A percentile compares a stretch with the other conserved stretches of the same genome.
phyloP scores from a whole-genome alignment of 768 basidiomycete species.

The Amanita pseudoporphyria region DNA sequence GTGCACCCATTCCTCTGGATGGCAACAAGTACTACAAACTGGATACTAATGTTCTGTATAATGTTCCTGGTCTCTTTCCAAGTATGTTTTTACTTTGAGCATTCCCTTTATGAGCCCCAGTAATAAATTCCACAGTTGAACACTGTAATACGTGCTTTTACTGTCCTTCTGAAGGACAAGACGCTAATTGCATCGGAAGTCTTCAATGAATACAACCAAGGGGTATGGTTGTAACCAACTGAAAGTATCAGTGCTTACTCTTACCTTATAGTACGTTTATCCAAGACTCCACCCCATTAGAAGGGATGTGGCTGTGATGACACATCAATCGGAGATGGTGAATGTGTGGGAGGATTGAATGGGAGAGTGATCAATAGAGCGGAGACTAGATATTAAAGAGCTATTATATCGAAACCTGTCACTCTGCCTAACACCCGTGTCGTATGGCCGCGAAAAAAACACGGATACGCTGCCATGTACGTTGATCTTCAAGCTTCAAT shows the following conservation, averaged over 20 bases:
- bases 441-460: neutral
- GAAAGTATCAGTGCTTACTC: neutral
- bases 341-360: slow-evolving; percentile 39
- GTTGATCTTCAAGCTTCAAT: neutral
- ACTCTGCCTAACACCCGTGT: too few species aligned
- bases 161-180: slow-evolving; percentile 61
- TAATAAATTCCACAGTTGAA: slow-evolving; percentile 30
- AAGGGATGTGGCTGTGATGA: slow-evolving; percentile 77
- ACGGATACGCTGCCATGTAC: neutral
- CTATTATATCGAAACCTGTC: neutral
- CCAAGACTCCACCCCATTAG: slow-evolving; percentile 73
- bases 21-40: slow-evolving; percentile 59
- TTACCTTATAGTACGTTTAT: slow-evolving; percentile 58
- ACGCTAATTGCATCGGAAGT: slow-evolving; percentile 71
- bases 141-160: slow-evolving; percentile 44
- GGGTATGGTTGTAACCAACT: slow-evolving; percentile 31
- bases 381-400: neutral
- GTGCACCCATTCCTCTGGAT: slow-evolving; percentile 69
- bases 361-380: neutral
- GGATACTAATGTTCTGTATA: slow-evolving; percentile 60
- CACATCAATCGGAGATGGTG: slow-evolving; percentile 72
- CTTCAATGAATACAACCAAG: slow-evolving; percentile 75
- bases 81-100: slow-evolving; percentile 28
- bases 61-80: slow-evolving; percentile 62
- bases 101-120: neutral